Conservation (phyloP, 2,329 filamentous ascomycete species). For the Nemania serpens region DNA sequence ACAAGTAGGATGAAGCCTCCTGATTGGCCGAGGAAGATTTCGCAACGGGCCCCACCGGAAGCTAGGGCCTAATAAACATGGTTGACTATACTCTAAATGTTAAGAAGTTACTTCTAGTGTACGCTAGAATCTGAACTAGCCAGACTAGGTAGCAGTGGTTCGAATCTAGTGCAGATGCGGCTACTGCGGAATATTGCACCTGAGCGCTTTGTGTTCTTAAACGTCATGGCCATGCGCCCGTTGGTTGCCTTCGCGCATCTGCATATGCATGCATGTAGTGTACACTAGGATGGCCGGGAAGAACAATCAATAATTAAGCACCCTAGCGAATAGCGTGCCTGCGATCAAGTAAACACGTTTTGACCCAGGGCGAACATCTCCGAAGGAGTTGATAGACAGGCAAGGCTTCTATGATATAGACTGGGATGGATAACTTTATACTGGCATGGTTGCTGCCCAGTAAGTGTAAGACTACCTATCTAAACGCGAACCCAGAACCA, state of each 20-base stretch:
- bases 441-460: too few species aligned
- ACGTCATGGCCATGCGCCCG: conserved; percentile 5
- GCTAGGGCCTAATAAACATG: background rate
- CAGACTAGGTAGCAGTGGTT: background rate
- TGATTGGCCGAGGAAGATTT: conserved; percentile 12
- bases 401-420: too few species aligned
- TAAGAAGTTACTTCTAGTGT: too few species aligned
- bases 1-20: background rate
- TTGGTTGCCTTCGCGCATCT: conserved; percentile 8
- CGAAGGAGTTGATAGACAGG: background rate
- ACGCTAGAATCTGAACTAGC: background rate
- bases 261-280: background rate
- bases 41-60: background rate
- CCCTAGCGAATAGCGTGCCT: background rate
- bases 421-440: background rate
- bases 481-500: too few species aligned
- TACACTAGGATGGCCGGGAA: background rate
- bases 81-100: conserved; percentile 5
- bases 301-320: background rate
- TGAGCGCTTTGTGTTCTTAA: background rate
- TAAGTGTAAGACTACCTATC: too few species aligned
- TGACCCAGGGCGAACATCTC: background rate
- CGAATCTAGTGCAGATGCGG: background rate
- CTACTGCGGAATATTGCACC: conserved; percentile 3
- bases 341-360: background rate